A percentile compares a stretch with the other conserved stretches of the same genome.
phyloP scores from a whole-genome alignment of 2,329 filamentous ascomycete species.

The Diaporthe amygdali region DNA sequence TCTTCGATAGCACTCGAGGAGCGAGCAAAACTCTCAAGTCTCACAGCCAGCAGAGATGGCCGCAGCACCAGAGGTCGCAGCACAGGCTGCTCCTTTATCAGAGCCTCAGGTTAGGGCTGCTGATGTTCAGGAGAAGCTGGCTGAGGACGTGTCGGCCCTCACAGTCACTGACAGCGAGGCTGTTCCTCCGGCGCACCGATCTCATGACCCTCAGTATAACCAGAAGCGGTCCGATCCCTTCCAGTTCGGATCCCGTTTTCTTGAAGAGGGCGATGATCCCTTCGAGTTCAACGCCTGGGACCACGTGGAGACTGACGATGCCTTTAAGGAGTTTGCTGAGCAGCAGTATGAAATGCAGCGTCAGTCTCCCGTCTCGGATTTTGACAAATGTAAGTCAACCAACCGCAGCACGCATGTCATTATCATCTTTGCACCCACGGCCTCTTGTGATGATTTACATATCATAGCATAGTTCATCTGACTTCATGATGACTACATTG shows the following conservation, averaged over 20 bases:
- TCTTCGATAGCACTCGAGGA: slow-evolving; percentile 7
- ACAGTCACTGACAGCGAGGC: neutral
- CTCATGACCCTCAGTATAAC: slow-evolving; percentile 74
- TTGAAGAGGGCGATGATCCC: slow-evolving; percentile 85
- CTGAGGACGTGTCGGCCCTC: slow-evolving; percentile 20
- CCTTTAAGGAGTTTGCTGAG: slow-evolving; percentile 85
- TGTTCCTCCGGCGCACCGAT: slow-evolving; percentile 66
- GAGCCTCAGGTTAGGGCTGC: slow-evolving; percentile 29
- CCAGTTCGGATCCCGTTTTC: slow-evolving; percentile 88
- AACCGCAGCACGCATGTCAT: neutral
- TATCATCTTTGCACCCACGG: slow-evolving; percentile 17
- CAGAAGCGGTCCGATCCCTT: slow-evolving; percentile 91
- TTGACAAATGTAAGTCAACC: slow-evolving; percentile 75
- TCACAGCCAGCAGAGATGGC: slow-evolving; percentile 11
- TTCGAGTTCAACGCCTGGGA: slow-evolving; percentile 99
- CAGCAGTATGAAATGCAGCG: slow-evolving; percentile 86
- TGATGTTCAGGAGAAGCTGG: slow-evolving; percentile 23
- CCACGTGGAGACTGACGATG: slow-evolving; percentile 90
- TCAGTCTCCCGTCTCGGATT: slow-evolving; percentile 85
- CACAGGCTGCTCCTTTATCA: slow-evolving; percentile 22
- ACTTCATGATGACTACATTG: slow-evolving; percentile 66
- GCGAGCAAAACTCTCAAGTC: neutral
- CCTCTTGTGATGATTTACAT: slow-evolving; percentile 49
- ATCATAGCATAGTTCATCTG: slow-evolving; percentile 79
- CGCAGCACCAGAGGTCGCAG: slow-evolving; percentile 19